These are phyloP conservation scores for Fusarium verticillioides DNA, from an alignment of 2,329 filamentous ascomycete species.

Conservation along the genomic window DNA sequence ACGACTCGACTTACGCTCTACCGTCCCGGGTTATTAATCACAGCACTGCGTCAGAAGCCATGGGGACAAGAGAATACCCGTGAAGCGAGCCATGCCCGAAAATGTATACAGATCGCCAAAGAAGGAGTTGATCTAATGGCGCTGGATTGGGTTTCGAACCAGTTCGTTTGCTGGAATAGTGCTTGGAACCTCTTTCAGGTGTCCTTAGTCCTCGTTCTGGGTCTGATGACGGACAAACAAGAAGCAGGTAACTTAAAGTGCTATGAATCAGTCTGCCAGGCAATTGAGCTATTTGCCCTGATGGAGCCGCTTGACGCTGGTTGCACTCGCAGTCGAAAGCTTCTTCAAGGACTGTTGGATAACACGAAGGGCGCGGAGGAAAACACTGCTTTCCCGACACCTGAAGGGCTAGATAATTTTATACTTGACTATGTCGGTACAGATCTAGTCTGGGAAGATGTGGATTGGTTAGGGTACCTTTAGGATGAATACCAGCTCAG, in stretches of 20 bases:
- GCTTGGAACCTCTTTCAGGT: background rate
- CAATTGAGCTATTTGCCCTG: background rate
- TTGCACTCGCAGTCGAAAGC: background rate
- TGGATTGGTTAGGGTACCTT: background rate
- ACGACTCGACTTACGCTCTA: background rate
- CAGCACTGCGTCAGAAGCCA: background rate
- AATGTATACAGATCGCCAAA: background rate
- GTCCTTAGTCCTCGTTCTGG: background rate
- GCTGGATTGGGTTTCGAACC: background rate
- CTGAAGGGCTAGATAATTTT: background rate
- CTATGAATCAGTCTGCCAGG: accelerated
- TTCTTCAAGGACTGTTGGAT: background rate
- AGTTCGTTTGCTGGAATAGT: background rate
- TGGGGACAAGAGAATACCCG: background rate
- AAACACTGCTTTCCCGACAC: background rate
- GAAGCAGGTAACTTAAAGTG: accelerated
- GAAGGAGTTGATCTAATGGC: background rate
- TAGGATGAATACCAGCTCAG: background rate
- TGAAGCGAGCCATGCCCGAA: background rate
- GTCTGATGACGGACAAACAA: background rate
- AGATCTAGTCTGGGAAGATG: background rate
- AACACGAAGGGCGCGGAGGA: background rate
- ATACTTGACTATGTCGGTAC: background rate
- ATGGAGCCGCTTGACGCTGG: background rate
- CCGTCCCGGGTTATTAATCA: background rate